Conservation (phyloP, 805 yeast genomes). For the Monosporozyma solicola region DNA sequence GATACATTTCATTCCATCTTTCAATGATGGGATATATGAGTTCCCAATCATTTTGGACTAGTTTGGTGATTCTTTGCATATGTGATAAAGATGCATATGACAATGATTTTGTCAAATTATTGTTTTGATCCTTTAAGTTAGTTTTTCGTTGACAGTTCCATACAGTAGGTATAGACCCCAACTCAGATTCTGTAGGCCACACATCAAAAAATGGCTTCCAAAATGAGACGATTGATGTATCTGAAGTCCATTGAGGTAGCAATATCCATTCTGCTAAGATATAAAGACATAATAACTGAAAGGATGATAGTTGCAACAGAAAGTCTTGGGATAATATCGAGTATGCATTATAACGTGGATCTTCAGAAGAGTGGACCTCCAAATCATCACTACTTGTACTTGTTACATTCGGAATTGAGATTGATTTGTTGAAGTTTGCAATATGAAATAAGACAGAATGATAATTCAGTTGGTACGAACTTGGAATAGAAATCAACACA, state of each 20-base stretch:
- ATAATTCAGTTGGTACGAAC: slow-evolving; percentile 48
- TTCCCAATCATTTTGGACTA: slow-evolving; percentile 40
- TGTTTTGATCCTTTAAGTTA: neutral
- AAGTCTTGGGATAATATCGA: slow-evolving; percentile 24
- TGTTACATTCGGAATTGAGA: slow-evolving; percentile 9
- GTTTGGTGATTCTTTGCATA: slow-evolving; percentile 33
- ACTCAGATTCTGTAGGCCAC: slow-evolving; percentile 50
- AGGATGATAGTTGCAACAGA: slow-evolving; percentile 42
- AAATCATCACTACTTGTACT: neutral
- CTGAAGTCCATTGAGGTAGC: slow-evolving; percentile 19
- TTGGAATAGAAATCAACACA: slow-evolving; percentile 47
- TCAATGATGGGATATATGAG: slow-evolving; percentile 25
- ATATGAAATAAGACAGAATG: slow-evolving; percentile 43
- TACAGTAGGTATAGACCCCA: slow-evolving; percentile 48
- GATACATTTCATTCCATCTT: slow-evolving; percentile 10
- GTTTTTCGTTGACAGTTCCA: slow-evolving; percentile 40
- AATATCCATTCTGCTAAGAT: slow-evolving; percentile 24
- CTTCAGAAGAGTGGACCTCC: slow-evolving; percentile 1
- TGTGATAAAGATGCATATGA: slow-evolving; percentile 38
- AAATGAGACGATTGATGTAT: slow-evolving; percentile 30
- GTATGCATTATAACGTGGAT: slow-evolving; percentile 29
- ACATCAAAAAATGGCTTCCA: slow-evolving; percentile 65
- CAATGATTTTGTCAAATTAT: slow-evolving; percentile 29
- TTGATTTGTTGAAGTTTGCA: slow-evolving; percentile 24
- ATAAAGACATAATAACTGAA: slow-evolving; percentile 49